Evolutionary conservation across 768 basidiomycete genomes (phyloP).

Genomic region (Tylopilus balloui): DNA sequence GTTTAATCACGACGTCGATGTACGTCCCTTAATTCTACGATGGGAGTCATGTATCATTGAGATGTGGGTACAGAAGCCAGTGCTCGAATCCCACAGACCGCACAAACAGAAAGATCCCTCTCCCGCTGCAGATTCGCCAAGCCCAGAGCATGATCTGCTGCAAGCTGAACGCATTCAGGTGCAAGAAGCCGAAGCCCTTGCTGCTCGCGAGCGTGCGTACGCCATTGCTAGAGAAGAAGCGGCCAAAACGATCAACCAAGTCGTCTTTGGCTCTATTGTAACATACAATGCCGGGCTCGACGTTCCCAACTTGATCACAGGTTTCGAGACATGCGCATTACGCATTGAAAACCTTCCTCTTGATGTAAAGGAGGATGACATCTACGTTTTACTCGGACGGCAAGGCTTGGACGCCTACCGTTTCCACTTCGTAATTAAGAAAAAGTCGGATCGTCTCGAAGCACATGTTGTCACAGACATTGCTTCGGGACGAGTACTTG

Average conservation of each 20-base stretch:
- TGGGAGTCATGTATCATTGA: background rate
- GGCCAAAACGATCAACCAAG: constrained; percentile 35
- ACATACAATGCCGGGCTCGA: constrained; percentile 48
- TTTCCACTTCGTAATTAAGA: constrained; percentile 35
- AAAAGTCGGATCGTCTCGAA: constrained; percentile 29
- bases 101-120: background rate
- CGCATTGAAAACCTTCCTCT: constrained; percentile 43
- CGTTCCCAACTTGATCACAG: constrained; percentile 42
- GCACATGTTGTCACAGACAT: constrained; percentile 42
- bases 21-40: constrained; percentile 12
- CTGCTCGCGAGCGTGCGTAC: constrained; percentile 11
- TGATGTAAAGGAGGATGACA: constrained; percentile 36
- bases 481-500: constrained; percentile 39
- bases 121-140: background rate
- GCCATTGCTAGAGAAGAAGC: constrained; percentile 36
- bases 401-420: constrained; percentile 38
- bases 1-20: constrained; percentile 33
- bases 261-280: constrained; percentile 46
- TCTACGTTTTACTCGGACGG: constrained; percentile 39
- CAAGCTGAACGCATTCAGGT: background rate
- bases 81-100: too few species aligned
- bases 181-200: constrained; percentile 14
- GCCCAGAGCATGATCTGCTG: background rate
- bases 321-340: constrained; percentile 50
- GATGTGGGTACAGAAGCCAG: constrained; percentile 9